Conservation (phyloP, 768 basidiomycete genomes). For the Serendipita vermifera region DNA sequence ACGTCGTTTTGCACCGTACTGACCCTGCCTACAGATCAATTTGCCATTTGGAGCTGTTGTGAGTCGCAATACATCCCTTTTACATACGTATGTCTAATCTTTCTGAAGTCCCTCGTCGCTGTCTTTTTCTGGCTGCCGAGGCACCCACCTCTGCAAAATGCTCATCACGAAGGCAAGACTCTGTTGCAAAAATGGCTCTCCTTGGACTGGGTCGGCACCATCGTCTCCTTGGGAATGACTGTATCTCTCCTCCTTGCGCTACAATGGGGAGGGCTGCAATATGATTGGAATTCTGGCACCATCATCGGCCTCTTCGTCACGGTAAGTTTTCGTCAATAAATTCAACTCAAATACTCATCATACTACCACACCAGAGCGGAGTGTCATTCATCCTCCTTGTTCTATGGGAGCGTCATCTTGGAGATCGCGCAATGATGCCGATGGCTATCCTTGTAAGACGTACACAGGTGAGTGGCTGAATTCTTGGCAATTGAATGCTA, state of each 20-base stretch:
- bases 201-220: slow-evolving; percentile 5
- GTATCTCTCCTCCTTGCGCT: neutral
- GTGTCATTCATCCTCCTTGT: slow-evolving; percentile 23
- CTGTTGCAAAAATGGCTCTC: slow-evolving; percentile 4
- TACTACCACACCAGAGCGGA: too few species aligned
- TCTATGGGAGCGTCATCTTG: slow-evolving; percentile 23
- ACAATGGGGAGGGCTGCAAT: neutral
- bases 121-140: neutral
- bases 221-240: neutral
- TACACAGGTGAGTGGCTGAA: slow-evolving; percentile 8
- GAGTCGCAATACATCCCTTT: too few species aligned
- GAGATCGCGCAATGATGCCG: slow-evolving; percentile 27
- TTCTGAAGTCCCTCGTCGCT: slow-evolving; percentile 1
- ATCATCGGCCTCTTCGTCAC: slow-evolving; percentile 21
- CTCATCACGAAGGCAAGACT: neutral
- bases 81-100: neutral
- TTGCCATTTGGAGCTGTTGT: too few species aligned
- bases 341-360: too few species aligned
- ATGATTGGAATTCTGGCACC: slow-evolving; percentile 11
- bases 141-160: neutral
- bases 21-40: too few species aligned
- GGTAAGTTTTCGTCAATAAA: slow-evolving; percentile 17
- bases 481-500: neutral
- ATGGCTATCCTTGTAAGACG: slow-evolving; percentile 22
- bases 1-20: too few species aligned